phyloP scores from a whole-genome alignment of 768 basidiomycete species.

The Auricularia heimuer region DNA sequence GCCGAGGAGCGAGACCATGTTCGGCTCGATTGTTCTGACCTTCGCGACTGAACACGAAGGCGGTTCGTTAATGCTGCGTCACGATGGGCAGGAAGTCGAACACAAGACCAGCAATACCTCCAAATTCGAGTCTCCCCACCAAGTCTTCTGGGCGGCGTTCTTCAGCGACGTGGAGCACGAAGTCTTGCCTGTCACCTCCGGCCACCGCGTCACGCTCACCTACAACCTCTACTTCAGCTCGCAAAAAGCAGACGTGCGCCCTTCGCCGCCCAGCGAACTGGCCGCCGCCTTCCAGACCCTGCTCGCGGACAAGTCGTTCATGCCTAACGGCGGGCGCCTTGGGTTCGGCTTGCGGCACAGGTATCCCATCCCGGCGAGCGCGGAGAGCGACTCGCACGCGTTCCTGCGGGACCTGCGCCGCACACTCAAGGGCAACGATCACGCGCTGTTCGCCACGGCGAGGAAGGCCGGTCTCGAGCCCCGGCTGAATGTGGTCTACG shows the following conservation, averaged over 20 bases:
- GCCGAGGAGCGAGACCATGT: constrained; percentile 32
- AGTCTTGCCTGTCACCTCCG: constrained; percentile 25
- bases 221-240: constrained; percentile 28
- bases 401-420: neutral
- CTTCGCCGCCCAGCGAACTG: neutral
- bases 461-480: neutral
- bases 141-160: constrained; percentile 18
- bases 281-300: constrained; percentile 15
- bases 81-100: constrained; percentile 17
- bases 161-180: constrained; percentile 35
- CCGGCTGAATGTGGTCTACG: neutral
- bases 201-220: constrained; percentile 22
- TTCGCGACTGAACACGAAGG: constrained; percentile 39
- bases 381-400: neutral
- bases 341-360: constrained; percentile 30
- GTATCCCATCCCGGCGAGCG: constrained; percentile 22
- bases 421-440: neutral
- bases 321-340: constrained; percentile 31
- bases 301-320: constrained; percentile 23
- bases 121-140: neutral
- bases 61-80: constrained; percentile 31
- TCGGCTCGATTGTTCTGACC: constrained; percentile 42
- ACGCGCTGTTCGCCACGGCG: neutral
- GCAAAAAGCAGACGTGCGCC: neutral
- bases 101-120: neutral